Evolutionary conservation across 441 rosid genomes (phyloP), one percentile per base, ranked within the genome.

Genomic region (Hypseocharis bilobata): DNA sequence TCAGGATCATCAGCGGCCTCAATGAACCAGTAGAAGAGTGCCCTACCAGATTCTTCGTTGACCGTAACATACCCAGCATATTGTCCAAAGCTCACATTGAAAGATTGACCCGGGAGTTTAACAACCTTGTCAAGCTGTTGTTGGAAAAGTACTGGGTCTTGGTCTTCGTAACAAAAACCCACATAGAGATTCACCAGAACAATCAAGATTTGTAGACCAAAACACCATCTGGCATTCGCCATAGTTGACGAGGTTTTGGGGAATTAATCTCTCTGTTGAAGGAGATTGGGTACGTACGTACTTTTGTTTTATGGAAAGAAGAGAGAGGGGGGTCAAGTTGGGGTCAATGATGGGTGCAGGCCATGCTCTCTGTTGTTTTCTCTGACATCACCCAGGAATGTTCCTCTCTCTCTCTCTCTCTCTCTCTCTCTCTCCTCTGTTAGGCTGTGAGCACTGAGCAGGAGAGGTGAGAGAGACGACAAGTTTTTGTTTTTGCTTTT

Each of bases 21-120:
- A 40, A 85, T 60, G 55, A 92, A 63, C 98, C 96, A 92, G 52
- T 89, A 92, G 56, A 92, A 92, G n/a, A 92, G 82, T 61, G 95
- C 84, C 80, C 87, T 84, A 47, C 92, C 96, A n/a, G 74, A 70
- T 59, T 73, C 62, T 64, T 88, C 75, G 70, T 86, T 85, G 67
- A 89, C 93, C 11, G 88, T 78, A 49, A 82, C 86, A 68, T 84
- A 85, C 3, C 98, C 98, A 38, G 98, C 76, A 62, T 82, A 88
- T 27, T 92, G 96, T 3, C 79, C 83, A 76, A 92, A 92, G 79
- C 69, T 74, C 54, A 84, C 74, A 75, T 81, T 65, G 68, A 86
- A 89, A 51, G 34, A 25, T 72, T 83, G 98, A 52, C 96, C 98
- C 14, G 96, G 96, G n/a, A 89, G 83, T 58, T 65, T 69, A 4